Evolutionary conservation across 768 basidiomycete genomes (phyloP), one percentile per base, ranked within the genome.

Genomic region (Tubosaeta sp.): DNA sequence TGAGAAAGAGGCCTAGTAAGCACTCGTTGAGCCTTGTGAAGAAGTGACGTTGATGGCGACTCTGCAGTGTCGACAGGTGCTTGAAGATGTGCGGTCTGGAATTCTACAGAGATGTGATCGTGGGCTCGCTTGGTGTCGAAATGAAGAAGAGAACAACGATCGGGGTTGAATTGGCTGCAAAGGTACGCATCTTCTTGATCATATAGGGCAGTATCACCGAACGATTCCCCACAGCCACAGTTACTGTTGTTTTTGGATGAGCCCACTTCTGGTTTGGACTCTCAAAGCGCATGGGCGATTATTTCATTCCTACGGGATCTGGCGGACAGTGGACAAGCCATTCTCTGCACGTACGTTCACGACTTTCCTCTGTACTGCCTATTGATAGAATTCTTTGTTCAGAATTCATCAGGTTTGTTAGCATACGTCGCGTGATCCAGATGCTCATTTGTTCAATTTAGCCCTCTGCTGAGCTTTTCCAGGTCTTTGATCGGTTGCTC

Each of bases 221-320:
- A 44, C 21, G 2, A 3, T 1, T 22, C 27, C 19, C 18, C 14
- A 5, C 52, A 83, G 83, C 92, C 90, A 1, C 81, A 81, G 64
- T 72, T 93, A 0, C 73, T 95, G 0, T 76, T 94, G 16, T 94
- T 94, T 74, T 69, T 92, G 31, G 92, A 94, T 61, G 91, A 94
- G 65, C 93, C 93, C 0, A 94, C 92, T 0, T 85, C 88, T 22
- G 90, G 91, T 30, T 74, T 94, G 14, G 90, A 92, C 64, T 90
- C 89, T 3, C 89, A 91, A 66, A 87, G 84, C 48, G 90, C 90
- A 3, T 90, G 89, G 88, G 84, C 84, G 5, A 90, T 92, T 54
- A 71, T 90, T 47, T 69, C 75, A 2, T 90, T 94, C 72, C 71
- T 94, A 39, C 76, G 84, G 10, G 77, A 82, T 41, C 80, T 94